A percentile compares a stretch with the other conserved stretches of the same genome.
These are phyloP conservation scores for Arxiozyma heterogenica DNA, from an alignment of 1,139 yeast genomes.

Conservation along the genomic window DNA sequence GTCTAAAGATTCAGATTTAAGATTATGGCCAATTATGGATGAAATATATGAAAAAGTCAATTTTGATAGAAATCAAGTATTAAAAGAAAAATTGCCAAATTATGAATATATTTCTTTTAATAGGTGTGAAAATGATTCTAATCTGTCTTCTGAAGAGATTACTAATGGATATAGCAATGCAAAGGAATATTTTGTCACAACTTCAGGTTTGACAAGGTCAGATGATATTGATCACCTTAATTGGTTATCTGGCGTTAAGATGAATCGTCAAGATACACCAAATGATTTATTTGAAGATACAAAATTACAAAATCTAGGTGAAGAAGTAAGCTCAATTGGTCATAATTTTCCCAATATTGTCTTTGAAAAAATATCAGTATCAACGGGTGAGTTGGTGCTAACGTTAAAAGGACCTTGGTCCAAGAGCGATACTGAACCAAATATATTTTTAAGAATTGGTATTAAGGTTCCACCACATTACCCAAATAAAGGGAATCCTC, in stretches of 20 bases:
- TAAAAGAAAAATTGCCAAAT: slow-evolving; percentile 35
- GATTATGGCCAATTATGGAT: slow-evolving; percentile 71
- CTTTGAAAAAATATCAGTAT: slow-evolving; percentile 80
- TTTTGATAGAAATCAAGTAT: slow-evolving; percentile 38
- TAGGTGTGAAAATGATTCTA: slow-evolving; percentile 14
- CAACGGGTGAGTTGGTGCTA: slow-evolving; percentile 70
- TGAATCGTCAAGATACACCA: slow-evolving; percentile 32
- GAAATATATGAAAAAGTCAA: slow-evolving; percentile 50
- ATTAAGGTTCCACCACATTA: slow-evolving; percentile 62
- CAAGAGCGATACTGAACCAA: slow-evolving; percentile 36
- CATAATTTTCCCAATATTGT: slow-evolving; percentile 80
- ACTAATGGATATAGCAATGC: slow-evolving; percentile 11
- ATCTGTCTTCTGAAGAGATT: background rate
- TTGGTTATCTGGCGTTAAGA: slow-evolving; percentile 91
- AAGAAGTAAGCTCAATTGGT: slow-evolving; percentile 83
- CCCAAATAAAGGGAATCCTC: slow-evolving; percentile 48
- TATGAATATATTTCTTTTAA: slow-evolving; percentile 44
- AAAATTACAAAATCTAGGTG: slow-evolving; percentile 61
- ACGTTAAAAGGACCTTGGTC: slow-evolving; percentile 73
- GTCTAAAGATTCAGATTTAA: slow-evolving; percentile 80
- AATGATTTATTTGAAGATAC: slow-evolving; percentile 39
- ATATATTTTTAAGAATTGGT: slow-evolving; percentile 61
- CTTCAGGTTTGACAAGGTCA: slow-evolving; percentile 27
- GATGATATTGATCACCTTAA: slow-evolving; percentile 58
- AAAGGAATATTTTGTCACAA: slow-evolving; percentile 34